These are phyloP conservation scores for Aspergillus brasiliensis DNA, from an alignment of 2,329 filamentous ascomycete genomes.

Conservation along the genomic window DNA sequence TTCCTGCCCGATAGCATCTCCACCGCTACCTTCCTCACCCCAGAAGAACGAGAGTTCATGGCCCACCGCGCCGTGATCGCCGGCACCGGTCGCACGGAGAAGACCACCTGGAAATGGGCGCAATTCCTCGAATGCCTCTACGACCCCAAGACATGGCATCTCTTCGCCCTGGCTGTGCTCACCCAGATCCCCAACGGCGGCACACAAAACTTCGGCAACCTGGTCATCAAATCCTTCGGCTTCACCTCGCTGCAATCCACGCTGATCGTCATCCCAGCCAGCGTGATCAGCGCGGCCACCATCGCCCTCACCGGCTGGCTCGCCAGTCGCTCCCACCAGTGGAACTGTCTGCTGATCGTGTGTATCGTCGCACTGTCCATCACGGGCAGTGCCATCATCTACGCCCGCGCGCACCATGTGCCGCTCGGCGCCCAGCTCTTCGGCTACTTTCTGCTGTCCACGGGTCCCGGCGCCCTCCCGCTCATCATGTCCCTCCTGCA, in stretches of 20 bases:
- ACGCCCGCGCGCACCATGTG: constrained; percentile 45
- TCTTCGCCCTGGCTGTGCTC: constrained; percentile 56
- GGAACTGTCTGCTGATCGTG: constrained; percentile 44
- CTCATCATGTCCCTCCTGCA: constrained; percentile 59
- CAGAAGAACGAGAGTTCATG: constrained; percentile 53
- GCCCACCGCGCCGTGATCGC: constrained; percentile 14
- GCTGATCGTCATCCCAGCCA: constrained; percentile 62
- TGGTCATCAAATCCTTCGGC: constrained; percentile 59
- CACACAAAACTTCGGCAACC: constrained; percentile 46
- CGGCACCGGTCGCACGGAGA: constrained; percentile 19
- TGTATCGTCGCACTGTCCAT: constrained; percentile 55
- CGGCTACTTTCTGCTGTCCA: constrained; percentile 60
- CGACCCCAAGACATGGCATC: constrained; percentile 64
- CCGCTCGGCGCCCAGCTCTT: constrained; percentile 51
- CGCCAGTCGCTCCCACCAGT: constrained; percentile 4
- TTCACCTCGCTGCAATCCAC: constrained; percentile 56
- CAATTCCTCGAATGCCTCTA: constrained; percentile 57
- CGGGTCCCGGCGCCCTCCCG: constrained; percentile 57
- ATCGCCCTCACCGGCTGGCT: constrained; percentile 17
- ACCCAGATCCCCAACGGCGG: constrained; percentile 63
- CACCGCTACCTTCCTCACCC: constrained; percentile 59
- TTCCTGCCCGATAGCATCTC: constrained; percentile 58
- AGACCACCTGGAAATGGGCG: constrained; percentile 52
- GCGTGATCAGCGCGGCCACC: constrained; percentile 44
- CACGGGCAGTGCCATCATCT: constrained; percentile 57